Evolutionary conservation across 495 filamentous ascomycete genomes (phyloP).

Genomic region (Amorphotheca resinae): DNA sequence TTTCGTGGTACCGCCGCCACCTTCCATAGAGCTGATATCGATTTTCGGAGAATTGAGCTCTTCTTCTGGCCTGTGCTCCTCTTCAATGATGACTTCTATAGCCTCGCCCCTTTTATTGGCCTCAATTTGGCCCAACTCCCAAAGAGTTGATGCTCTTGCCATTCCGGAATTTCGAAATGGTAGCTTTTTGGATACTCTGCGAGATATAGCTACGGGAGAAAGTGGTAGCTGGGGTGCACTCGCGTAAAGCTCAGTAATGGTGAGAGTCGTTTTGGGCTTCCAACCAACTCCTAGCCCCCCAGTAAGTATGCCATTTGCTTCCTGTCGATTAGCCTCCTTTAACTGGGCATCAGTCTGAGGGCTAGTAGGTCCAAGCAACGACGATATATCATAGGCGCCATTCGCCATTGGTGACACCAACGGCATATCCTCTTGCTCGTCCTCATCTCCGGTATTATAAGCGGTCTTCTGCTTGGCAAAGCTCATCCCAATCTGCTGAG

Average conservation of each 20-base stretch:
- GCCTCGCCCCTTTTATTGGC: constrained; percentile 39
- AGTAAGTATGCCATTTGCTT: constrained; percentile 33
- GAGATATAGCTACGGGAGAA: constrained; percentile 16
- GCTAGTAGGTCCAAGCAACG: constrained; percentile 14
- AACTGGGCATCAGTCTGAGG: constrained; percentile 10
- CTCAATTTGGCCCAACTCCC: constrained; percentile 33
- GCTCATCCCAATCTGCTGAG: too few relatives aligned
- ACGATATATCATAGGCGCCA: constrained; percentile 12
- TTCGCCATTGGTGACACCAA: constrained; percentile 4
- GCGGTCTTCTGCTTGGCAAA: constrained; percentile 4
- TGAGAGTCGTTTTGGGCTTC: constrained; percentile 26
- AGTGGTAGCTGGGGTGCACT: constrained; percentile 15
- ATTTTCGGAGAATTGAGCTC: constrained; percentile 20
- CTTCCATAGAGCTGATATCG: constrained; percentile 28
- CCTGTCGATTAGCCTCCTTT: constrained; percentile 14
- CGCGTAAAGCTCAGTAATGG: constrained; percentile 29
- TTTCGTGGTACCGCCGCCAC: constrained; percentile 2
- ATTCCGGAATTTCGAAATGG: constrained; percentile 20
- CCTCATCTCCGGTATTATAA: constrained; percentile 10
- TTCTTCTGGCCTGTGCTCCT: constrained; percentile 10
- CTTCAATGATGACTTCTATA: constrained; percentile 37
- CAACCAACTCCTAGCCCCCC: constrained; percentile 37
- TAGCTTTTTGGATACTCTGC: constrained; percentile 10
- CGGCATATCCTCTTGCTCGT: constrained; percentile 11
- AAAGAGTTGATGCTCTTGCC: constrained; percentile 25